Conservation (phyloP, 2,329 filamentous ascomycete genomes). For the Ophiosphaerella narmari region DNA sequence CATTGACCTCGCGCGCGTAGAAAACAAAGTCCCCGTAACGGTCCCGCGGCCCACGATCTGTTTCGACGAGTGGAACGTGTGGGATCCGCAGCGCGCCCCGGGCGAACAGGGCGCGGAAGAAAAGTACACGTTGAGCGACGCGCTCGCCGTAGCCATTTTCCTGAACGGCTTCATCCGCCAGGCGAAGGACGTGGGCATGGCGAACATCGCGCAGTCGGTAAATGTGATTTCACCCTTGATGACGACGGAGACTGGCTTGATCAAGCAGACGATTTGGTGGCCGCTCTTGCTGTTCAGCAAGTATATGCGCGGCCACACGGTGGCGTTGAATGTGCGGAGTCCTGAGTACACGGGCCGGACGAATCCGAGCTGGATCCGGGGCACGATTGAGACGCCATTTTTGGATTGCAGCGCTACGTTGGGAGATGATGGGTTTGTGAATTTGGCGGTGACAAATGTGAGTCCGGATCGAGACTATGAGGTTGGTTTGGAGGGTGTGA, state of each 20-base stretch:
- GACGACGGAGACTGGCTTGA: constrained; percentile 66
- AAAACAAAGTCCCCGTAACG: constrained; percentile 64
- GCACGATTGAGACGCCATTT: constrained; percentile 70
- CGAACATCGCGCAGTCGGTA: constrained; percentile 76
- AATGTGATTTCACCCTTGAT: constrained; percentile 80
- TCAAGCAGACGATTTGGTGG: constrained; percentile 78
- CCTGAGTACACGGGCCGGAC: constrained; percentile 70
- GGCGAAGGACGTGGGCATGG: constrained; percentile 73
- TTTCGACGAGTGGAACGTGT: constrained; percentile 87
- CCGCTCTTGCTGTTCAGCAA: constrained; percentile 70
- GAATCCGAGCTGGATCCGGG: constrained; percentile 66
- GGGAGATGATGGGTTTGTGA: constrained; percentile 64
- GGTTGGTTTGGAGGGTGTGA: constrained; percentile 63
- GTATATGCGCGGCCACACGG: constrained; percentile 74
- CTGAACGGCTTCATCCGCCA: constrained; percentile 78
- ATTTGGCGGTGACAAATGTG: constrained; percentile 75
- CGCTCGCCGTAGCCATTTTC: constrained; percentile 74
- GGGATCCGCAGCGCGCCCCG: constrained; percentile 73
- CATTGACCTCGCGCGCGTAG: constrained; percentile 74
- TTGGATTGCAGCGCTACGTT: constrained; percentile 69
- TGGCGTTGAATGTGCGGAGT: constrained; percentile 68
- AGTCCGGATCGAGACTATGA: constrained; percentile 63
- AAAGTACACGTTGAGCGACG: constrained; percentile 71
- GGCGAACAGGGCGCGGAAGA: constrained; percentile 76
- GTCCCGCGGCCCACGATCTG: constrained; percentile 72